Base-by-base conservation (phyloP, 352 stramenopile species). In the Stephanocyclus meneghinianus region DNA sequence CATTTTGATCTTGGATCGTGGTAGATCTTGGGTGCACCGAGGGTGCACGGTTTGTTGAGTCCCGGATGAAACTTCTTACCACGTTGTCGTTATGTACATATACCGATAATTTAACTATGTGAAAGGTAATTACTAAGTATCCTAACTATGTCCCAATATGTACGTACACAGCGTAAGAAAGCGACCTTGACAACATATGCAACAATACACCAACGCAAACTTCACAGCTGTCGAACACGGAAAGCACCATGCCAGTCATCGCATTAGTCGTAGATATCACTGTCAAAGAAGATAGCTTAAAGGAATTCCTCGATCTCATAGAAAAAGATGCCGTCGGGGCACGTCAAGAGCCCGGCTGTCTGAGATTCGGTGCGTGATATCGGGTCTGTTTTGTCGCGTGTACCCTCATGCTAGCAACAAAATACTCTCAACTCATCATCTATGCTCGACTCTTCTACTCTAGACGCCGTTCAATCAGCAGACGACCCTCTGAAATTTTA, bases 311-410 rank as follows among this genome's bases (percentile, higher is more conserved):
- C 18, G 47, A 55, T 55, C 47, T 55, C 15, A 55, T 55, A 0
- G 47, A 55, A 21, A 55, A 21, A 55, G 47, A 55, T 55, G 47
- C 47, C 47, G 10, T 26, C 5, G 47, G 15, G 47, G 13, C 47
- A n/a, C 47, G 47, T 55, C 47, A 26, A 26, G 47, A 55, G 47
- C 47, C 47, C 18, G 47, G 47, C 18, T 55, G 47, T 55, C 18
- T 55, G 47, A 55, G 47, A 55, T 55, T 55, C 13, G 47, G 47
- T 55, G 47, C 18, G 47, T 55, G 15, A 55, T 26, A 55, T 55
- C 47, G 47, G 1, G 13, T 55, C 10, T 55, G 5, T 26, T 4
- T 55, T 26, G 18, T 55, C 15, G 13, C 47, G 13, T 55, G 47
- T 4, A 0, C 7, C 47, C 1, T 26, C 18, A 55, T 5, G 47